These are phyloP conservation scores for Rosa multiflora DNA, from an alignment of 306 rosid species.

Conservation along the genomic window DNA sequence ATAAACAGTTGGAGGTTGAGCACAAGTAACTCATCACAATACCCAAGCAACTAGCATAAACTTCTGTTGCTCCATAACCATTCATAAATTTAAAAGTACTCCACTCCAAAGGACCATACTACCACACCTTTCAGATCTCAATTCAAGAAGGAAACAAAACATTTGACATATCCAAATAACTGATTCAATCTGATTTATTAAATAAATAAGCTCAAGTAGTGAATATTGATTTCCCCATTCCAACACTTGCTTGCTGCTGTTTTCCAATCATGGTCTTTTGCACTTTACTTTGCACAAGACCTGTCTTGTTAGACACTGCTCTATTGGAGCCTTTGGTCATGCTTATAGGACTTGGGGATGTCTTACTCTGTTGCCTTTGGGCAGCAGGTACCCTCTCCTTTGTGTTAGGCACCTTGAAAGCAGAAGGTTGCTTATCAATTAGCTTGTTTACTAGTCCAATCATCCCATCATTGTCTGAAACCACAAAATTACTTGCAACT, in stretches of 20 bases:
- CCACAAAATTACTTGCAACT: background rate
- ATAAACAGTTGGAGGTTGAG: no score
- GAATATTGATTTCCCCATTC: conserved; percentile 17
- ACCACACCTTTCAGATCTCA: background rate
- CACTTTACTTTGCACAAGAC: background rate
- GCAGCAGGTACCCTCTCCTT: conserved; percentile 9
- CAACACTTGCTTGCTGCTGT: background rate
- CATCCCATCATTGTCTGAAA: conserved; percentile 55
- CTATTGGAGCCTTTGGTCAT: conserved; percentile 12
- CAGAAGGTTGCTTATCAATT: conserved; percentile 14
- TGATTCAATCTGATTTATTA: background rate
- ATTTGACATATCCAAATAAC: background rate
- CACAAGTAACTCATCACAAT: no score
- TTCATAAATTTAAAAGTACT: no score
- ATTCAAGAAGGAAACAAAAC: conserved; percentile 12
- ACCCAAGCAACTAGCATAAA: no score
- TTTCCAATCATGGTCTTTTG: conserved; percentile 7
- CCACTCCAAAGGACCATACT: background rate
- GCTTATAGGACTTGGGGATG: conserved; percentile 13
- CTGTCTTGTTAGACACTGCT: background rate
- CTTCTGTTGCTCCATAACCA: no score
- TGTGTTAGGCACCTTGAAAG: conserved; percentile 21
- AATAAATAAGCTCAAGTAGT: background rate
- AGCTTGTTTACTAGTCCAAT: conserved; percentile 45
- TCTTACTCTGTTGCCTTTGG: conserved; percentile 15